Conservation (phyloP, 768 basidiomycete species). For the Podaxis sp. region DNA sequence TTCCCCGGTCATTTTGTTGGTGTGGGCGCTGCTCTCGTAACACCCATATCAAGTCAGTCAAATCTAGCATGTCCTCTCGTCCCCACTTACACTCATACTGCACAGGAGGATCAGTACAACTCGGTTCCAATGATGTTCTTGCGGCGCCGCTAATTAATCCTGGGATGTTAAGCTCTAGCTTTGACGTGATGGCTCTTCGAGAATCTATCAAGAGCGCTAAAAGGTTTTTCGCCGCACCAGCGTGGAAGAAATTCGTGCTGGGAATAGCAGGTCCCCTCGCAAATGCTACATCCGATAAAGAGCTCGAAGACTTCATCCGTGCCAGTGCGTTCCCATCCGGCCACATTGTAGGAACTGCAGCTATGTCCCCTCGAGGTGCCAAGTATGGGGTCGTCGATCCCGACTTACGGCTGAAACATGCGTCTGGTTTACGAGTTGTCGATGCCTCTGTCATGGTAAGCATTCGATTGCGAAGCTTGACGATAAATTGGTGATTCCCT, state of each 20-base stretch:
- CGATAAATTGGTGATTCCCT: neutral
- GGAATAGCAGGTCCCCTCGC: conserved; percentile 21
- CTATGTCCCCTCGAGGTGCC: conserved; percentile 29
- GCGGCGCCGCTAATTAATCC: conserved; percentile 27
- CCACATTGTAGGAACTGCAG: conserved; percentile 35
- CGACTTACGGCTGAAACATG: conserved; percentile 36
- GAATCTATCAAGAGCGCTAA: conserved; percentile 20
- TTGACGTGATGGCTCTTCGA: conserved; percentile 24
- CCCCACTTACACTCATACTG: neutral
- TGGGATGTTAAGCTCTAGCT: conserved; percentile 20
- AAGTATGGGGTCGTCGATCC: conserved; percentile 36
- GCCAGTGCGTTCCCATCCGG: conserved; percentile 9
- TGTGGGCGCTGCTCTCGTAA: conserved; percentile 10
- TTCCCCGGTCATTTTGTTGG: conserved; percentile 24
- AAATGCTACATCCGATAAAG: conserved; percentile 26
- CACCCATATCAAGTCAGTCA: conserved; percentile 12
- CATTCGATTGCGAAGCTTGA: neutral
- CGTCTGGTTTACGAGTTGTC: conserved; percentile 38
- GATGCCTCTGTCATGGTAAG: conserved; percentile 39
- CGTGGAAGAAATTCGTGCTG: conserved; percentile 24
- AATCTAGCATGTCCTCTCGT: neutral
- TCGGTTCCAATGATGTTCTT: conserved; percentile 19
- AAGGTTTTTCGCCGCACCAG: conserved; percentile 22
- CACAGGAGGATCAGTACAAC: conserved; percentile 13
- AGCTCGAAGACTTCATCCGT: conserved; percentile 21